Evolutionary conservation across 108 stramenopile species (phyloP).

Genomic region (Poteriospumella lacustris): DNA sequence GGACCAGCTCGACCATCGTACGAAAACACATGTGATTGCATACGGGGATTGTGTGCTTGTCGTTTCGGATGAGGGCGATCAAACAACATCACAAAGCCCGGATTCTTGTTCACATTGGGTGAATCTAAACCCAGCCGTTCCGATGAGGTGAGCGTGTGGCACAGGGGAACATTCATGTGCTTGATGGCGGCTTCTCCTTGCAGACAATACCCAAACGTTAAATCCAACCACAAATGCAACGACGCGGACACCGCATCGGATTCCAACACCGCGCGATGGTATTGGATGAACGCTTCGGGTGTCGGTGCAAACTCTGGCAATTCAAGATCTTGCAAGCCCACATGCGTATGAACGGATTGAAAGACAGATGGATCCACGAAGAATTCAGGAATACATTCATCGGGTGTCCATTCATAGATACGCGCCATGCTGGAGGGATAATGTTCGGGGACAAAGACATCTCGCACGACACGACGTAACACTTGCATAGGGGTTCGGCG

Average conservation of each 20-base stretch:
- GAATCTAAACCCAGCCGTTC: slow-evolving; percentile 3
- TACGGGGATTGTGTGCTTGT: not conserved
- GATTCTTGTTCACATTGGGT: slow-evolving; percentile 22
- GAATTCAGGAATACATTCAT: slow-evolving; percentile 69
- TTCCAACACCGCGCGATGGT: slow-evolving; percentile 60
- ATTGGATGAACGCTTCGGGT: slow-evolving; percentile 42
- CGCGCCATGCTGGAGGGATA: slow-evolving; percentile 58
- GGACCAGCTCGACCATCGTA: not conserved
- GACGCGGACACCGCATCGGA: slow-evolving; percentile 46
- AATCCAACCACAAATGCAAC: slow-evolving; percentile 64
- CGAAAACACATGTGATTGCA: not conserved
- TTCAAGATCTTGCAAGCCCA: slow-evolving; percentile 49
- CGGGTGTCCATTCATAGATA: slow-evolving; percentile 66
- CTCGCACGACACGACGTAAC: slow-evolving; percentile 52
- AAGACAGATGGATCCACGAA: slow-evolving; percentile 53
- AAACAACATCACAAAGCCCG: slow-evolving; percentile 24
- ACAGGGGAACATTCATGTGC: slow-evolving; percentile 59
- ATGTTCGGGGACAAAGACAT: slow-evolving; percentile 61
- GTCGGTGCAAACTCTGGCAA: slow-evolving; percentile 37
- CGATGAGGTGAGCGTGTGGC: slow-evolving; percentile 12
- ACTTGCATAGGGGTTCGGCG: slow-evolving; percentile 48
- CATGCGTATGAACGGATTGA: slow-evolving; percentile 44
- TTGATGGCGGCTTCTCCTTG: slow-evolving; percentile 53
- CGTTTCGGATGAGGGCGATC: slow-evolving; percentile 5
- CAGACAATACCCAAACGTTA: slow-evolving; percentile 60